phyloP scores from a whole-genome alignment of 305 asterid genomes.

The Coffea humblotiana region DNA sequence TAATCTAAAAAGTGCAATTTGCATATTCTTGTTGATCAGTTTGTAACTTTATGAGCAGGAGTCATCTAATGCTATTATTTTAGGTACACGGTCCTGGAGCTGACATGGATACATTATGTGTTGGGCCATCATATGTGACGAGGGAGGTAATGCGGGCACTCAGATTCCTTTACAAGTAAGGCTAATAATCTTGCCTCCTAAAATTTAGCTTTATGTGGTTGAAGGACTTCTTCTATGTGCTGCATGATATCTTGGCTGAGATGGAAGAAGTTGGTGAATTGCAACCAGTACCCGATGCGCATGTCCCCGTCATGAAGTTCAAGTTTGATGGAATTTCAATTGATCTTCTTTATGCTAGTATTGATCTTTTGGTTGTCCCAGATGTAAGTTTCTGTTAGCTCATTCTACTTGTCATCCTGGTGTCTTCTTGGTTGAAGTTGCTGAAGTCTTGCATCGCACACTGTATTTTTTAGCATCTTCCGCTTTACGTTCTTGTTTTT shows the following conservation, averaged over 20 bases:
- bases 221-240: conserved; percentile 82
- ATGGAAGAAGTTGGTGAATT: conserved; percentile 84
- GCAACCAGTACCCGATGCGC: conserved; percentile 97
- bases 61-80: neutral
- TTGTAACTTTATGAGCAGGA: neutral
- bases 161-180: neutral
- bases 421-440: neutral
- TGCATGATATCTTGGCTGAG: conserved; percentile 67
- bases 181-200: conserved; percentile 7
- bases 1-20: neutral
- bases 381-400: conserved; percentile 53
- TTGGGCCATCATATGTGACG: conserved; percentile 88
- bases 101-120: conserved; percentile 86
- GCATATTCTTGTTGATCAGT: neutral
- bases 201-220: conserved; percentile 29
- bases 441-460: neutral
- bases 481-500: conserved; percentile 5
- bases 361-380: conserved; percentile 78
- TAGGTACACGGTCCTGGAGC: conserved; percentile 99
- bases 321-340: conserved; percentile 92
- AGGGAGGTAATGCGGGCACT: conserved; percentile 54
- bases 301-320: conserved; percentile 95
- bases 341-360: conserved; percentile 93
- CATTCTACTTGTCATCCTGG: neutral
- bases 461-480: neutral